phyloP scores from a whole-genome alignment of 305 asterid genomes.

The Rubia balearica region DNA sequence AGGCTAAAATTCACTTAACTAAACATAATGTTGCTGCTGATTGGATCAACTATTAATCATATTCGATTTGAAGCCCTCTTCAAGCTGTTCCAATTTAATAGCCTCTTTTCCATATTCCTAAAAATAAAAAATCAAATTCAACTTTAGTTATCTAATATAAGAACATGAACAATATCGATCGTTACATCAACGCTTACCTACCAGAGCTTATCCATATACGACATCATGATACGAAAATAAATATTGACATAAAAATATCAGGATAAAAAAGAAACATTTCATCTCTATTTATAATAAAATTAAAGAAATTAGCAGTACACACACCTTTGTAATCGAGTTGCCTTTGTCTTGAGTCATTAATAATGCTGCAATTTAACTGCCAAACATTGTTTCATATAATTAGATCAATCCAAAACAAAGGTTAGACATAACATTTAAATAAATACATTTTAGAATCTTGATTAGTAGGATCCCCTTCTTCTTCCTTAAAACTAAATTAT shows the following conservation, averaged over 20 bases:
- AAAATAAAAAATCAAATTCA: not conserved
- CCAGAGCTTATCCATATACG: constrained; percentile 15
- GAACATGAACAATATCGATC: not conserved
- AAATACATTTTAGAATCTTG: too few relatives aligned
- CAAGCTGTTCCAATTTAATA: constrained; percentile 16
- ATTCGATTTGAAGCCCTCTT: too few relatives aligned
- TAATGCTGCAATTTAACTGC: constrained; percentile 13
- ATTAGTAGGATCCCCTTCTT: too few relatives aligned
- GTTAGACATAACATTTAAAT: too few relatives aligned
- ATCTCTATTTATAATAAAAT: not conserved
- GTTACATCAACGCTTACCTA: not conserved
- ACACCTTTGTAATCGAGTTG: constrained; percentile 12
- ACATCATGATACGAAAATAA: not conserved
- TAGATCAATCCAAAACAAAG: too few relatives aligned
- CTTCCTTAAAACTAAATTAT: too few relatives aligned
- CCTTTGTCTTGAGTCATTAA: constrained; percentile 20
- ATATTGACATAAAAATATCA: not conserved
- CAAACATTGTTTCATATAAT: not conserved
- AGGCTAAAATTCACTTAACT: not conserved
- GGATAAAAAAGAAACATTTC: too few relatives aligned
- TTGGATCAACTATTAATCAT: too few relatives aligned
- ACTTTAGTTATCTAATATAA: not conserved
- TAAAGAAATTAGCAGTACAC: not conserved
- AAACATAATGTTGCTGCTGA: not conserved
- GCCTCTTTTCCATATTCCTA: constrained; percentile 15